Base-by-base conservation (phyloP, 2,329 filamentous ascomycete species). In the Fonsecaea monophora region DNA sequence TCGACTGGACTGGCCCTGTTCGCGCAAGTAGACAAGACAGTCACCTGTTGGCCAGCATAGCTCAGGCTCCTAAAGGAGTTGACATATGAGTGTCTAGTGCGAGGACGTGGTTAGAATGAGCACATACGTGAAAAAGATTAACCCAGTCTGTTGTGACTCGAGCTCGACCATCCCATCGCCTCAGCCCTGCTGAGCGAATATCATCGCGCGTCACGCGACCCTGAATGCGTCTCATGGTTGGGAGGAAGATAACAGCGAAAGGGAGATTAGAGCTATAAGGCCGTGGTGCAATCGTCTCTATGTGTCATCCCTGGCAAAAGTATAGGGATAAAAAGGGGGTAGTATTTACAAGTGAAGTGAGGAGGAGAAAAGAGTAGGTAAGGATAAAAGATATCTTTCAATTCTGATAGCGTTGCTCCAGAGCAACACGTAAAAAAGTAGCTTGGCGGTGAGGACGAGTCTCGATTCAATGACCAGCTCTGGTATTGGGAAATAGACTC, bases 141-240 rank as follows among this genome's bases (percentile, higher is more conserved):
- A 71, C 50, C 72, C 72, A 74, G 48, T 74, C 71, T 8, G 70
- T 72, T 2, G 70, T 73, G 12, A 72, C 66, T 64, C 71, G 68
- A 54, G 64, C 54, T 54, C 63, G 58, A 32, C 72, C 72, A 68
- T 74, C 69, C 72, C 72, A 74, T 56, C 71, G 62, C 56, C 70
- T 73, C 64, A 74, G 65, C n/a, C 70, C 70, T 53, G 72, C 72
- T 60, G 70, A 70, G 53, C 68, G 62, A 21, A 73, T 67, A 42
- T 72, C 70, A 13, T 73, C 69, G 25, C 67, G 63, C 45, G 70
- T 72, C 53, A 72, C 66, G 30, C 70, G 69, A 60, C 71, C 70
- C 53, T 70, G 68, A 30, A 65, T 53, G 42, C 70, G 68, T 58
- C 66, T 65, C 68, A 68, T 72, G 54, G 34, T 67, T 21, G 53